Evolutionary conservation across 2,329 filamentous ascomycete species (phyloP), one percentile per base, ranked within the genome.

Genomic region (Colletotrichum sp.): DNA sequence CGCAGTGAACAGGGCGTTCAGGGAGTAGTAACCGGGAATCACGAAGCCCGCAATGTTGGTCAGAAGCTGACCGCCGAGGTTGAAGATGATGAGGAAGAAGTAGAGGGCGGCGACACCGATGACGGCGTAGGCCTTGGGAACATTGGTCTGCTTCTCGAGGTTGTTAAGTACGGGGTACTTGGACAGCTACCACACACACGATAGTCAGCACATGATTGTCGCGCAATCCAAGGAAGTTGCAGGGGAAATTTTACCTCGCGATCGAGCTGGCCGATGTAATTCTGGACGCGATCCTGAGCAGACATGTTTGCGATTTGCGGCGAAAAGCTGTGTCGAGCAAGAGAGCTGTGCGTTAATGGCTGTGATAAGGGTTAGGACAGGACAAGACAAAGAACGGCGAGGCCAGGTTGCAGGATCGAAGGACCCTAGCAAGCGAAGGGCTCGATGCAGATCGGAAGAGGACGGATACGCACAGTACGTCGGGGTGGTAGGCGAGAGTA

Each of bases 31-130:
- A 74, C 92, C 93, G 31, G 95, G 95, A 76, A 97, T 90, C 79
- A 94, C 86, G 83, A 97, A 97, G 76, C 95, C 95, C 78, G 94
- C 94, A 78, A 95, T 86, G 88, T 97, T 97, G 86, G 95, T 95
- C 79, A 97, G 88, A 81, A 97, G 93, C 86, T 96, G 94, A 79
- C 95, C 94, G 77, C 93, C 95, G 77, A 97, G 93, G 90, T 97
- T 97, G 90, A 97, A 95, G 87, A 97, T 92, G 86, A 97, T 94
- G 79, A 97, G 91, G 88, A 96, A 95, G 87, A 97, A 95, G 89
- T 97, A 97, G 78, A 96, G 90, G 66, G 92, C 92, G 74, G 85
- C 93, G 72, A 95, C 82, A 79, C 94, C 95, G 79, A 96, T 92
- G 81, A 94, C 90, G 77, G 91, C 93, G 84, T 97, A 97, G 81